These are phyloP conservation scores for Alternaria solani DNA, from an alignment of 2,329 filamentous ascomycete species.

Conservation along the genomic window DNA sequence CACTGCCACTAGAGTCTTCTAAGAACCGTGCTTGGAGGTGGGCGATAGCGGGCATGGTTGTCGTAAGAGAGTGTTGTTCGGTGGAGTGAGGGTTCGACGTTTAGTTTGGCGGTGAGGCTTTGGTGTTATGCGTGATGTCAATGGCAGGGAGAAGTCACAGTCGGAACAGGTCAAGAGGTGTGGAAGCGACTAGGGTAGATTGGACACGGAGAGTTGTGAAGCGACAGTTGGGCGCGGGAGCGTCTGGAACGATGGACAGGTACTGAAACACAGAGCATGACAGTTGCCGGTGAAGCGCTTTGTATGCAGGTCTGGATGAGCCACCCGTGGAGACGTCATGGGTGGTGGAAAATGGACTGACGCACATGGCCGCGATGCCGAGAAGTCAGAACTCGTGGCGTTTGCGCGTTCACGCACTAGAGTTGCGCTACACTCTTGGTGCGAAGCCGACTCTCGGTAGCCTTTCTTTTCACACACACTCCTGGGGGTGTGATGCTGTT, in stretches of 20 bases:
- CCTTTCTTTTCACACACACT: background rate
- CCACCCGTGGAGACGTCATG: slow-evolving; percentile 28
- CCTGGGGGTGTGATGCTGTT: background rate
- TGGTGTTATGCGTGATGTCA: background rate
- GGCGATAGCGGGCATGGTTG: slow-evolving; percentile 26
- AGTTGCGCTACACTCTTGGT: slow-evolving; percentile 13
- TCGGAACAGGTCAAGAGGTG: background rate
- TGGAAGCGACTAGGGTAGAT: slow-evolving; percentile 8
- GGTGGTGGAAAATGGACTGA: slow-evolving; percentile 20
- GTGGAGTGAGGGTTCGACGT: background rate
- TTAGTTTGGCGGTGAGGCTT: background rate
- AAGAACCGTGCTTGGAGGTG: slow-evolving; percentile 28
- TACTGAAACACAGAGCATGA: slow-evolving; percentile 24
- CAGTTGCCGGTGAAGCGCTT: slow-evolving; percentile 29
- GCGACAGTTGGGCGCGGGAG: slow-evolving; percentile 1
- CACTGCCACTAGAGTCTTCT: slow-evolving; percentile 8
- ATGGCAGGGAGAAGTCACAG: slow-evolving; percentile 7
- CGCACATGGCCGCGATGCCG: slow-evolving; percentile 20
- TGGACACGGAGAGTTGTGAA: slow-evolving; percentile 4
- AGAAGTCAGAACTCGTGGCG: slow-evolving; percentile 24
- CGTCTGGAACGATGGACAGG: slow-evolving; percentile 6
- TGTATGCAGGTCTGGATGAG: slow-evolving; percentile 28
- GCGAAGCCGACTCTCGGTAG: slow-evolving; percentile 7
- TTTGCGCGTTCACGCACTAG: slow-evolving; percentile 29
- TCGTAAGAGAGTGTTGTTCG: background rate